Percentiles rank a stretch among this genome's conserved stretches.
These are phyloP conservation scores for Aspergillus saccharolyticus DNA, from an alignment of 495 filamentous ascomycete species.

Conservation along the genomic window DNA sequence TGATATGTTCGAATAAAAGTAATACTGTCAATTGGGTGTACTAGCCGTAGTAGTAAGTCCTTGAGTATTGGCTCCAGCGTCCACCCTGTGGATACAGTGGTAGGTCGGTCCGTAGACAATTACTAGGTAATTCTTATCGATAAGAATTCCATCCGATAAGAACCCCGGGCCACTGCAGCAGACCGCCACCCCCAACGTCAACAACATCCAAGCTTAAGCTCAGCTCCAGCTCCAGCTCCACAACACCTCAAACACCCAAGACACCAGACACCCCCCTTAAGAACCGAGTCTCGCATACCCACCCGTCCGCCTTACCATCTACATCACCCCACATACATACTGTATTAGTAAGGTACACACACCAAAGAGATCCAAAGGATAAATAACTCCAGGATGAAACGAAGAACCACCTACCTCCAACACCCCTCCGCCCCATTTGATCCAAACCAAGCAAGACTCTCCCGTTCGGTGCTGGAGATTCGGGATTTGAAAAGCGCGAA, in stretches of 20 bases:
- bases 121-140: neutral
- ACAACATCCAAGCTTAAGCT: neutral
- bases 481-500: conserved; percentile 56
- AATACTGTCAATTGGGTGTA: neutral
- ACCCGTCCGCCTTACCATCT: too few species aligned
- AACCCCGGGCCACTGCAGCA: neutral
- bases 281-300: too few species aligned
- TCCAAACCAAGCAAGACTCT: conserved; percentile 52
- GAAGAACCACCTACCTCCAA: conserved; percentile 78
- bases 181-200: neutral
- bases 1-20: neutral
- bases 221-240: conserved; percentile 13
- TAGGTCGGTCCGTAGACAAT: neutral
- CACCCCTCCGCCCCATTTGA: conserved; percentile 55
- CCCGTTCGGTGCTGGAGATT: conserved; percentile 44
- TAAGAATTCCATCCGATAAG: neutral
- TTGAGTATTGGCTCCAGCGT: too few species aligned
- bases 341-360: too few species aligned
- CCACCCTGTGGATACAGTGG: neutral
- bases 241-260: too few species aligned
- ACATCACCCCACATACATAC: too few species aligned
- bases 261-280: too few species aligned
- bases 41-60: too few species aligned
- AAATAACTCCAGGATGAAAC: conserved; percentile 57
- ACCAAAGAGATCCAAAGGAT: neutral